Percentiles rank a stretch among this genome's conserved stretches.
Evolutionary conservation across 495 filamentous ascomycete genomes (phyloP).

Genomic region (Xylaria grammica): DNA sequence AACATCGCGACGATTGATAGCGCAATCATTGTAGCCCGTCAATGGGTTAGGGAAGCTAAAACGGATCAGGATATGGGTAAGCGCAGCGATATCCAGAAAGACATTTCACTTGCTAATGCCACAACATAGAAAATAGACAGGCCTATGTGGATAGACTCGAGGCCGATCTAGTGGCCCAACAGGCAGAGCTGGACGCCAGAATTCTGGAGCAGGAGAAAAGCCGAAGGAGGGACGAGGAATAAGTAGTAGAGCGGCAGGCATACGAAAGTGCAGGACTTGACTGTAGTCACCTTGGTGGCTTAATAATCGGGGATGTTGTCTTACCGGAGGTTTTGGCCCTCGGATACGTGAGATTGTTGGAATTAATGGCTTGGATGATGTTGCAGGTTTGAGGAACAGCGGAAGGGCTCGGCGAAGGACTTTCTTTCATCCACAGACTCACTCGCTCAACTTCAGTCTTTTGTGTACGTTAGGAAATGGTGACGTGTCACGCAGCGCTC

Average conservation of each 20-base stretch:
- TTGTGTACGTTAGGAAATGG: conserved; percentile 1
- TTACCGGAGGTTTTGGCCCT: neutral
- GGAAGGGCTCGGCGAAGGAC: neutral
- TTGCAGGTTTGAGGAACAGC: neutral
- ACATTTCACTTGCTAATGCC: conserved; percentile 5
- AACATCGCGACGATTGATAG: conserved; percentile 21
- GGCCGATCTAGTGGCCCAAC: conserved; percentile 17
- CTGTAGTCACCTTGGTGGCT: neutral
- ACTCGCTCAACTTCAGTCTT: conserved; percentile 1
- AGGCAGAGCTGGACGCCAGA: conserved; percentile 10
- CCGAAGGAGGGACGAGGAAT: neutral
- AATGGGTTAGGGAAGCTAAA: conserved; percentile 16
- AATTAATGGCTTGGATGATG: neutral
- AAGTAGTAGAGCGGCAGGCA: neutral
- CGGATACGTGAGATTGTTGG: neutral
- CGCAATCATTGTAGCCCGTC: conserved; percentile 21
- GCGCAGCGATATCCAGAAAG: neutral
- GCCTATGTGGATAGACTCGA: conserved; percentile 11
- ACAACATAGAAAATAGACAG: conserved; percentile 11
- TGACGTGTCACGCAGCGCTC: neutral
- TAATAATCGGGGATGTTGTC: neutral
- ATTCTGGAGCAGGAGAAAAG: neutral
- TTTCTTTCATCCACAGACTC: conserved; percentile 4
- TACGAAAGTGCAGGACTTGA: neutral
- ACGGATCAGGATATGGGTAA: conserved; percentile 13